Conservation (phyloP, 768 basidiomycete species). For the Mycena leptocephala region DNA sequence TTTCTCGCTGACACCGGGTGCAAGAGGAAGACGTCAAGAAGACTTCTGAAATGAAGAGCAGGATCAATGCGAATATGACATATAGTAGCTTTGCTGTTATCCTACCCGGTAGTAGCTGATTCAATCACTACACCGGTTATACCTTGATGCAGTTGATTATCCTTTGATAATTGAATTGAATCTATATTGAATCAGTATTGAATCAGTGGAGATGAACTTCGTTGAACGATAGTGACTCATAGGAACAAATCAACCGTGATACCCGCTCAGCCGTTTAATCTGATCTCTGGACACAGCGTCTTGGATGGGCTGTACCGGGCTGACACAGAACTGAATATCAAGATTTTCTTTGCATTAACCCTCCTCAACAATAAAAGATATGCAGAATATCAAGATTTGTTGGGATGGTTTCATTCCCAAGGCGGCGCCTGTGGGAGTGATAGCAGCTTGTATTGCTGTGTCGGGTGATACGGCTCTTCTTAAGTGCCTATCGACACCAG, state of each 20-base stretch:
- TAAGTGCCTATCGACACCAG: no score
- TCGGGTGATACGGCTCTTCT: no score
- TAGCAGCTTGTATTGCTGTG: no score
- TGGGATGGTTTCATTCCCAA: no score
- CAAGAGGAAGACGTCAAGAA: background rate
- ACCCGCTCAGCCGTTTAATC: background rate
- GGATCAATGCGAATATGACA: conserved; percentile 26
- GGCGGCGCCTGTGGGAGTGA: no score
- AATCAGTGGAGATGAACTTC: conserved; percentile 12
- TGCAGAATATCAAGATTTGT: no score
- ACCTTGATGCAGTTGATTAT: background rate
- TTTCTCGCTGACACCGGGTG: background rate
- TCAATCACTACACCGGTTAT: background rate
- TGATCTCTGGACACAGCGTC: background rate
- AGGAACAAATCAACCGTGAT: background rate
- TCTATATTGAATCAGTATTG: no score
- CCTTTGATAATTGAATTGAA: conserved; percentile 2
- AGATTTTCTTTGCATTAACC: no score
- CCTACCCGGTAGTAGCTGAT: background rate
- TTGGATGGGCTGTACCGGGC: no score
- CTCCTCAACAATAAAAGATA: no score
- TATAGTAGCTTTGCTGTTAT: conserved; percentile 2
- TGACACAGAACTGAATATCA: no score
- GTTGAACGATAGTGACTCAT: background rate
- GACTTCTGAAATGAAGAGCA: background rate